phyloP scores from a whole-genome alignment of 2,329 filamentous ascomycete species.

The Tolypocladium album region DNA sequence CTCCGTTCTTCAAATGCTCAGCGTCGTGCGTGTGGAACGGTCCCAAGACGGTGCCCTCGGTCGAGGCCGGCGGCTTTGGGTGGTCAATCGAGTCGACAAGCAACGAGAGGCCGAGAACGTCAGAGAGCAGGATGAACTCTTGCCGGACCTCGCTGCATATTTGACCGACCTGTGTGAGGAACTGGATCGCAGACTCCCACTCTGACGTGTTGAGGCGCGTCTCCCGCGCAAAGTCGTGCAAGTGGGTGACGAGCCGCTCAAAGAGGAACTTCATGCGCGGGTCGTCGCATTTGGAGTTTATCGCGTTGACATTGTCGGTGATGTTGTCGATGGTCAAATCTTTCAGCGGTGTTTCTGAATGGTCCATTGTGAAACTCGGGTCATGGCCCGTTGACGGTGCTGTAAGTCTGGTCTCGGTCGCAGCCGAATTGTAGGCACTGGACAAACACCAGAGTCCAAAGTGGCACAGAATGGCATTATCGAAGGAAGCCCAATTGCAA shows the following conservation, averaged over 20 bases:
- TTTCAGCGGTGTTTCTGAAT: not conserved
- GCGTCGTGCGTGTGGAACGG: not conserved
- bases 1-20: not conserved
- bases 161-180: not conserved
- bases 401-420: not conserved
- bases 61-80: not conserved
- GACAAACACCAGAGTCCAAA: not conserved
- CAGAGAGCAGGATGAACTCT: not conserved
- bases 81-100: not conserved
- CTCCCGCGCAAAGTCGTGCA: not conserved
- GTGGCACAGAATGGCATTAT: not conserved
- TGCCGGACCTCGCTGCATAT: not conserved
- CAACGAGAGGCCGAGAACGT: not conserved
- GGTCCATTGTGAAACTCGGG: not conserved
- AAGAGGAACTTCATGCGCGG: not conserved
- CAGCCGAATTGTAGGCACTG: not conserved
- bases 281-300: not conserved
- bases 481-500: not conserved
- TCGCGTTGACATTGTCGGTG: not conserved
- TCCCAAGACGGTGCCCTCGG: not conserved
- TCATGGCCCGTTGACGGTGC: too few species aligned
- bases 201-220: not conserved
- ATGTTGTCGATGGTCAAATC: not conserved
- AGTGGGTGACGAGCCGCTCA: not conserved
- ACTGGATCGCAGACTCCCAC: not conserved